These are phyloP conservation scores for Cryptosporidium andersoni DNA, from an alignment of 169 alveolate genomes.

Conservation along the genomic window DNA sequence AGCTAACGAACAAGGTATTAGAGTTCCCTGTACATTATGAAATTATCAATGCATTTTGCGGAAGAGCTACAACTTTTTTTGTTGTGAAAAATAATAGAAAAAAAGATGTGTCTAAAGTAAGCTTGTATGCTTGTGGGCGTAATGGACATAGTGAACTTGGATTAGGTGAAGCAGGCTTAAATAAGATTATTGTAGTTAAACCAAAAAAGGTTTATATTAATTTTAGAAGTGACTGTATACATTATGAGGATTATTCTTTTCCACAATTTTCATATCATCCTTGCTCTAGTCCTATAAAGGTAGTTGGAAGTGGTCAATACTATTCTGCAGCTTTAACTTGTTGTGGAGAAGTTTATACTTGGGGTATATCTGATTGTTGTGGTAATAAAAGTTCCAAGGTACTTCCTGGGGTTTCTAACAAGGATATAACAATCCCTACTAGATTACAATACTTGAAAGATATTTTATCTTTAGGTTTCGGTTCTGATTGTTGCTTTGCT, in stretches of 20 bases:
- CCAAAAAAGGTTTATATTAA: slow-evolving; percentile 43
- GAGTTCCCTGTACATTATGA: slow-evolving; percentile 5
- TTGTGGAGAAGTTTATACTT: slow-evolving; percentile 79
- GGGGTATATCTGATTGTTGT: slow-evolving; percentile 82
- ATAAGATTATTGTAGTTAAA: slow-evolving; percentile 9
- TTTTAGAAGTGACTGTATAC: slow-evolving; percentile 12
- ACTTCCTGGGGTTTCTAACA: background rate
- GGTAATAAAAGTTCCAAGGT: slow-evolving; percentile 5
- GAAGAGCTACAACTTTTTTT: slow-evolving; percentile 82
- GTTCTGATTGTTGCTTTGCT: slow-evolving; percentile 66
- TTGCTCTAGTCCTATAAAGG: slow-evolving; percentile 73
- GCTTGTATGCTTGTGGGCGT: slow-evolving; percentile 83
- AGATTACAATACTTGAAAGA: slow-evolving; percentile 15
- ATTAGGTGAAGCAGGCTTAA: slow-evolving; percentile 2
- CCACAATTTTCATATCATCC: too few relatives aligned
- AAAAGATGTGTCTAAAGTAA: slow-evolving; percentile 68
- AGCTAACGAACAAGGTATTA: slow-evolving; percentile 6
- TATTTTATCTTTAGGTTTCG: slow-evolving; percentile 19
- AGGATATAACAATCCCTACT: slow-evolving; percentile 52
- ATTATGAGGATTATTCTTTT: background rate
- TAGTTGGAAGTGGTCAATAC: slow-evolving; percentile 85
- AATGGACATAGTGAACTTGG: slow-evolving; percentile 86
- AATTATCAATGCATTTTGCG: slow-evolving; percentile 65
- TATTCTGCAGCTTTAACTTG: slow-evolving; percentile 80
- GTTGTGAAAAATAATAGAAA: slow-evolving; percentile 72